Conservation (phyloP, 768 basidiomycete genomes). For the Phylloporus arenicola region DNA sequence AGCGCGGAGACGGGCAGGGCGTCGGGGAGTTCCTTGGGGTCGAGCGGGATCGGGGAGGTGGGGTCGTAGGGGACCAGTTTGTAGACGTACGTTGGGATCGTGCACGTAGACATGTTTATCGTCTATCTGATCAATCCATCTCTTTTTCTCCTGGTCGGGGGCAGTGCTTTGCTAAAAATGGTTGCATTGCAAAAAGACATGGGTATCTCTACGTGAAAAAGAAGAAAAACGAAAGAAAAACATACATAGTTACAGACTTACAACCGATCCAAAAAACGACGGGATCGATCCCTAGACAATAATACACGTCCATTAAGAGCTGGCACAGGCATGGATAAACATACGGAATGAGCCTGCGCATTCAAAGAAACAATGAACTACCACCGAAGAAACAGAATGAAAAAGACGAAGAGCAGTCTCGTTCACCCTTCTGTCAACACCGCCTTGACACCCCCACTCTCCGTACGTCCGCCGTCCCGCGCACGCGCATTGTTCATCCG, state of each 20-base stretch:
- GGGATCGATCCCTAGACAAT: slow-evolving; percentile 2
- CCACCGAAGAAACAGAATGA: slow-evolving; percentile 5
- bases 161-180: too few species aligned
- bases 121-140: too few species aligned
- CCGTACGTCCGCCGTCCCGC: slow-evolving; percentile 76
- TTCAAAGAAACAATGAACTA: background rate
- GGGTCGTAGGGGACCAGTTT: slow-evolving; percentile 48
- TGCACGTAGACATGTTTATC: slow-evolving; percentile 1
- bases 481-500: slow-evolving; percentile 73
- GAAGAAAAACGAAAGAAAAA: slow-evolving; percentile 3
- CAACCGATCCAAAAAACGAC: slow-evolving; percentile 8
- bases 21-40: slow-evolving; percentile 35
- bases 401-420: background rate
- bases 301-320: slow-evolving; percentile 21
- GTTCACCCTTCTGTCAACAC: slow-evolving; percentile 43
- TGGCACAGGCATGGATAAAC: slow-evolving; percentile 9
- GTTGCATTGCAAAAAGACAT: background rate
- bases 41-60: too few species aligned
- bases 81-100: slow-evolving; percentile 50
- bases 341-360: slow-evolving; percentile 8
- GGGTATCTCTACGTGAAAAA: slow-evolving; percentile 28
- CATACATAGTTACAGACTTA: slow-evolving; percentile 17
- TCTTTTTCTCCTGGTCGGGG: too few species aligned
- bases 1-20: slow-evolving; percentile 46
- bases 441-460: slow-evolving; percentile 82